Evolutionary conservation across 1,284 basidiomycete genomes (phyloP), one percentile per base, ranked within the genome.

Genomic region (Trichosporon sp.): DNA sequence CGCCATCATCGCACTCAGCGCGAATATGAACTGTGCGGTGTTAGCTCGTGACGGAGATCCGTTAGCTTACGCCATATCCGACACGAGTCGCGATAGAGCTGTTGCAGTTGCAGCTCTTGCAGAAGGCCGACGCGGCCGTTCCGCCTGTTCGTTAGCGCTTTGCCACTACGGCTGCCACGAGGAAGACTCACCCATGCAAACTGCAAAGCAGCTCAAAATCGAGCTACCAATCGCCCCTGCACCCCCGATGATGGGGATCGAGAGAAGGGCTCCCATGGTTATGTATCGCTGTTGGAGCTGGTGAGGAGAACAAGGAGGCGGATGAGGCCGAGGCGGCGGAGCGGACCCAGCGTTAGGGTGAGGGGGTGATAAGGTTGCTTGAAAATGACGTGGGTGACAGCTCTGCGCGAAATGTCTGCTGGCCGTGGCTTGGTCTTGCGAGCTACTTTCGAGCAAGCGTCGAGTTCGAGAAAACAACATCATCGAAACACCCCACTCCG

Each of bases 31-130:
- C 93, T 95, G 73, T 5, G 25, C 51, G 18, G 63, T 9, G 67
- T 69, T 21, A 71, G 65, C 35, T 47, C 34, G n/a, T 4, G 34
- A 21, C 35, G 31, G 38, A 32, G 66, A 42, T 0, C 2, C 1
- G 12, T 9, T 65, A 65, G 83, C 89, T 68, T 79, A 93, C 93
- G 23, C 94, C 94, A 84, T 95, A 99, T 47, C 96, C 96, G 70
- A 99, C 91, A 78, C 96, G 91, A 42, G 96, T 99, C 0, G 96
- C 96, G 75, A 99, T 98, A 0, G 94, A 97, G 11, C 94, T 97
- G 80, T 98, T 98, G 85, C 96, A 99, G 83, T 98, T 98, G 84
- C 96, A 99, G 68, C 93, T 95, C 86, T 97, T 97, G 88, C 91
- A 97, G 85, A 99, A 93, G 86, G 98, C 96, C 42, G 93, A 95